Evolutionary conservation across 1,139 yeast genomes (phyloP), one percentile per base, ranked within the genome.

Genomic region (Pichia sp.): DNA sequence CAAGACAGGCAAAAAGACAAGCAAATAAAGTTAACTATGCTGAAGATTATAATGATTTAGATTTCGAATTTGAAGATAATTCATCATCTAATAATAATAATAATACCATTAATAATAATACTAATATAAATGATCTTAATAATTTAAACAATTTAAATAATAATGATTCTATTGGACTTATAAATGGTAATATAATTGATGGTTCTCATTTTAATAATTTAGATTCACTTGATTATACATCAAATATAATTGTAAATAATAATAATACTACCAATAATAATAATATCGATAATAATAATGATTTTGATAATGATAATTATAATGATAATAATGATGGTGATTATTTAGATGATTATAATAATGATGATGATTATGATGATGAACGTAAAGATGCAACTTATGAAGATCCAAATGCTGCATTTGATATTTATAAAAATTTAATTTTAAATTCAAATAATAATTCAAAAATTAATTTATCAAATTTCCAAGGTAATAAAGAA

Each of bases 11-110:
- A 32, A 87, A 87, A 59, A 74, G 97, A 56, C 69, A 73, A 47
- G 81, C 89, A 4, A 69, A 50, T 20, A 82, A 80, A 41, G 79
- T 87, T 43, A 87, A 85, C 61, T 90, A 89, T 59, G 92, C 96
- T 0, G 97, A 89, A 56, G 87, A 80, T 45, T 72, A 45, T 22
- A 45, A 39, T 22, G 95, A 85, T 56, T 77, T 75, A 51, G 95
- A 86, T 49, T 76, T 78, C 48, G 86, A 82, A 11, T 39, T 43
- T 20, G 46, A 39, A 10, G 42, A 41, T 40, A 87, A 81, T 24
- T 20, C 38, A 3, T 26, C 31, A 16, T 26, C 11, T 23, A 38
- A 39, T 26, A 30, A 28, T 37, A 22, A 12, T 12, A 25, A 26
- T 4, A 24, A 25, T 35, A 7, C 5, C 10, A 30, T 8, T 25